Evolutionary conservation across 2,329 filamentous ascomycete genomes (phyloP).

Genomic region (Fusarium euwallaceae): DNA sequence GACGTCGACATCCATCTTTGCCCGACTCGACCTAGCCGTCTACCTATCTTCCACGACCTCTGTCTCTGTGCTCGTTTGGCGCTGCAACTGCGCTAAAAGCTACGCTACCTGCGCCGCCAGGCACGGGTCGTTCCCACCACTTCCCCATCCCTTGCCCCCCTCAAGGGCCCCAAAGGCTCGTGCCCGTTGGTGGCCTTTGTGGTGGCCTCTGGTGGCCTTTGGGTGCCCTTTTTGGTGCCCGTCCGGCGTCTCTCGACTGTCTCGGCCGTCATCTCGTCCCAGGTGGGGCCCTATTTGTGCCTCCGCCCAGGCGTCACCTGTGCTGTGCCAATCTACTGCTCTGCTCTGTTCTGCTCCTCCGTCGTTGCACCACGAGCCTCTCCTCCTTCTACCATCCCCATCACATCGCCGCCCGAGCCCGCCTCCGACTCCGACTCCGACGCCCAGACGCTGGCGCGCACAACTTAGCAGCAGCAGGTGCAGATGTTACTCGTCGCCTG

Average conservation of each 20-base stretch:
- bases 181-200: constrained; percentile 45
- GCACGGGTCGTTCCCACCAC: constrained; percentile 49
- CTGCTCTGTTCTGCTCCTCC: constrained; percentile 34
- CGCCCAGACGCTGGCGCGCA: constrained; percentile 48
- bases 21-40: constrained; percentile 16
- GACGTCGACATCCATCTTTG: constrained; percentile 14
- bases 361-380: constrained; percentile 50
- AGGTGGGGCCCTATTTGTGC: constrained; percentile 50
- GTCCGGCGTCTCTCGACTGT: constrained; percentile 44
- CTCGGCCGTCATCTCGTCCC: constrained; percentile 51
- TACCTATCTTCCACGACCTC: constrained; percentile 24
- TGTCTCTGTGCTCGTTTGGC: constrained; percentile 39
- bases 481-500: constrained; percentile 48
- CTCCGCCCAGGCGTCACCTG: constrained; percentile 49
- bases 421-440: constrained; percentile 37
- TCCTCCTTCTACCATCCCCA: constrained; percentile 46
- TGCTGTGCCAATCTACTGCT: constrained; percentile 50
- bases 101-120: constrained; percentile 48
- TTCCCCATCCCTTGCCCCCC: constrained; percentile 41
- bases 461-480: constrained; percentile 38
- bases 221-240: constrained; percentile 38
- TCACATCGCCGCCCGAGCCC: constrained; percentile 45
- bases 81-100: constrained; percentile 46
- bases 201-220: constrained; percentile 37
- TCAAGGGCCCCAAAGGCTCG: constrained; percentile 45